These are phyloP conservation scores for Fusarium nisikadoi DNA, from an alignment of 2,329 filamentous ascomycete genomes.

Conservation along the genomic window DNA sequence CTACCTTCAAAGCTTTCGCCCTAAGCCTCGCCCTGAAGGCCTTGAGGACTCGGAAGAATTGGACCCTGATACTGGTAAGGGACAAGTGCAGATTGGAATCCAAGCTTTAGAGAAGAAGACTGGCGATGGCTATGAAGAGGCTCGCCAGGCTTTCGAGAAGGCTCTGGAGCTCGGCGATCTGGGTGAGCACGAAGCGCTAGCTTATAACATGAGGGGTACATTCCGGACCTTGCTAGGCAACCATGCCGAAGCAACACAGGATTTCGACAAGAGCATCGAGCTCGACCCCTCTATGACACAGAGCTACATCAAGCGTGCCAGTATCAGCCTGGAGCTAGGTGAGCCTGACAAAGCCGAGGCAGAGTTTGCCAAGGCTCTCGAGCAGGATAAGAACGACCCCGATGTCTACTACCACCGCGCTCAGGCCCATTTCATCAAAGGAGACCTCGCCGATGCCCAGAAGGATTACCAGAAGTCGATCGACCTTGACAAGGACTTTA, in stretches of 20 bases:
- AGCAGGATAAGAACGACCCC: conserved; percentile 87
- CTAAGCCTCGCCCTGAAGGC: conserved; percentile 80
- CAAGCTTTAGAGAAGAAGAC: conserved; percentile 86
- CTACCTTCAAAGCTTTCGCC: conserved; percentile 98
- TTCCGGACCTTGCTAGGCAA: conserved; percentile 94
- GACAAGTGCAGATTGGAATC: conserved; percentile 85
- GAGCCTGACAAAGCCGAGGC: conserved; percentile 86
- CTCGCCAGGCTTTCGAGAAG: conserved; percentile 85
- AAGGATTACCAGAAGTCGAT: conserved; percentile 99
- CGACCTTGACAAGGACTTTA: conserved; percentile 93
- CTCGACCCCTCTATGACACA: conserved; percentile 89
- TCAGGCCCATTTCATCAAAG: conserved; percentile 97
- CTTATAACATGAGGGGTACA: conserved; percentile 96
- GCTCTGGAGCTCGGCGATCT: conserved; percentile 85
- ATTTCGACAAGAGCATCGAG: conserved; percentile 93
- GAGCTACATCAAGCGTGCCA: conserved; percentile 98
- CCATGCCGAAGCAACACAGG: conserved; percentile 81
- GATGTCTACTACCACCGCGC: conserved; percentile 99
- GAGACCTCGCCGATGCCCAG: conserved; percentile 90
- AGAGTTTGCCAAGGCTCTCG: conserved; percentile 87
- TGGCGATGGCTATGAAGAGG: conserved; percentile 90
- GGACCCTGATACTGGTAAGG: conserved; percentile 80
- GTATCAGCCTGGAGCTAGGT: conserved; percentile 94
- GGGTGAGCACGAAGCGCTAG: conserved; percentile 85
- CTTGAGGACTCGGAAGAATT: conserved; percentile 86